Conservation (phyloP, 345 rosid genomes). For the Carallia pectinifolia region DNA sequence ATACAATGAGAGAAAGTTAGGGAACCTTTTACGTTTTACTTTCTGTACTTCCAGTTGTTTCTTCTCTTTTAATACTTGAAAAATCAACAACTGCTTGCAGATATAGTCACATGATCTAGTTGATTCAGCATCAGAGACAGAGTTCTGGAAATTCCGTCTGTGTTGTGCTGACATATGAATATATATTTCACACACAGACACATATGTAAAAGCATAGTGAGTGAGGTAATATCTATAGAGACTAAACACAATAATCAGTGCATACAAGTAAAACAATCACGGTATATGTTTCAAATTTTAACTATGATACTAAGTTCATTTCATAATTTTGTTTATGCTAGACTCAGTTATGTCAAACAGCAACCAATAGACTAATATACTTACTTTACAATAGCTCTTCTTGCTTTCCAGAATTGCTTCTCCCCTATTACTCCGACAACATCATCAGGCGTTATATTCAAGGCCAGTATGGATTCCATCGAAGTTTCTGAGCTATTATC, state of each 20-base stretch:
- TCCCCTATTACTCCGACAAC: slow-evolving; percentile 62
- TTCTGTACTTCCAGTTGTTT: background rate
- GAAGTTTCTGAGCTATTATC: slow-evolving; percentile 30
- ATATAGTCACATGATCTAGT: background rate
- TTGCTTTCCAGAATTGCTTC: slow-evolving; percentile 66
- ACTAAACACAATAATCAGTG: background rate
- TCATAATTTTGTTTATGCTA: background rate
- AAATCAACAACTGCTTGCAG: background rate
- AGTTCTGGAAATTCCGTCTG: background rate
- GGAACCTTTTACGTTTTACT: background rate
- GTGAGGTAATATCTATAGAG: too few species aligned
- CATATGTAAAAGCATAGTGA: too few species aligned
- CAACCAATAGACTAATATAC: slow-evolving; percentile 22
- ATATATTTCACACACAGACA: background rate
- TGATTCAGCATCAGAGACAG: background rate
- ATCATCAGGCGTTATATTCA: slow-evolving; percentile 53
- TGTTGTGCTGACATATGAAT: background rate
- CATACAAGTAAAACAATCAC: background rate
- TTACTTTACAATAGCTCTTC: slow-evolving; percentile 72
- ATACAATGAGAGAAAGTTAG: background rate
- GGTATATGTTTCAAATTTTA: background rate
- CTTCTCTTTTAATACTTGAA: background rate
- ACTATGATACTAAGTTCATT: background rate
- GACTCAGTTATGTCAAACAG: background rate
- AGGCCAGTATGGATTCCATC: slow-evolving; percentile 37